phyloP scores from a whole-genome alignment of 257 asterid genomes.

The Striga asiatica region DNA sequence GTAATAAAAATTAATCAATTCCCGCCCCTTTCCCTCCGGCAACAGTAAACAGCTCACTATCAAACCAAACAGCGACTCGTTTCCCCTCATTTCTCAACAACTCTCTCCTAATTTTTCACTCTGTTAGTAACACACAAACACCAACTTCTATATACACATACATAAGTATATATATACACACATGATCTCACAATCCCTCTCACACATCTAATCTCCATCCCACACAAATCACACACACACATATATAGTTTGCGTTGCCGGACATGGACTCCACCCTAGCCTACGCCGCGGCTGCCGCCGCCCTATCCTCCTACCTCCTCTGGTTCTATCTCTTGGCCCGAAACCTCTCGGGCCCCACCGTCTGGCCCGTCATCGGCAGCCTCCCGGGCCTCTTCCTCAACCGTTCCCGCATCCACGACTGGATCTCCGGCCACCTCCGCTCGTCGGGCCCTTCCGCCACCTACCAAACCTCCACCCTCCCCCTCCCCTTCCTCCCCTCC shows the following conservation, averaged over 20 bases:
- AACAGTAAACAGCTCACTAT: not conserved
- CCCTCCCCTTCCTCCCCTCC: slow-evolving; percentile 53
- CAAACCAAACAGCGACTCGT: slow-evolving; percentile 7
- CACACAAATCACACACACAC: slow-evolving; percentile 5
- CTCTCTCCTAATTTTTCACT: slow-evolving; percentile 33
- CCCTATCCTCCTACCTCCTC: slow-evolving; percentile 37
- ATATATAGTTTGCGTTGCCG: not conserved
- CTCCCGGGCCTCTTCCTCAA: slow-evolving; percentile 56
- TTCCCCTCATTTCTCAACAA: slow-evolving; percentile 23
- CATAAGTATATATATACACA: not conserved
- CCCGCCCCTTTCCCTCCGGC: too few relatives aligned
- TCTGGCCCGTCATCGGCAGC: slow-evolving; percentile 63
- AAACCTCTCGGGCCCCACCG: slow-evolving; percentile 57
- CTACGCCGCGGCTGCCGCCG: slow-evolving; percentile 27
- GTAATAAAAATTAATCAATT: too few relatives aligned
- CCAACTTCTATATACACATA: not conserved
- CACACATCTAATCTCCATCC: slow-evolving; percentile 16
- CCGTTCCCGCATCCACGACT: slow-evolving; percentile 58
- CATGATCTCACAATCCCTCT: not conserved
- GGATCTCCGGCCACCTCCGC: slow-evolving; percentile 66
- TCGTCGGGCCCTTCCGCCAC: slow-evolving; percentile 47
- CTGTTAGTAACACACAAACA: too few relatives aligned
- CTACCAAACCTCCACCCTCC: slow-evolving; percentile 63
- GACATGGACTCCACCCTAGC: not conserved
- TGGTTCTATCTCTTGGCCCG: slow-evolving; percentile 57